phyloP scores from a whole-genome alignment of 768 basidiomycete genomes.

The Tulasnella sp. region DNA sequence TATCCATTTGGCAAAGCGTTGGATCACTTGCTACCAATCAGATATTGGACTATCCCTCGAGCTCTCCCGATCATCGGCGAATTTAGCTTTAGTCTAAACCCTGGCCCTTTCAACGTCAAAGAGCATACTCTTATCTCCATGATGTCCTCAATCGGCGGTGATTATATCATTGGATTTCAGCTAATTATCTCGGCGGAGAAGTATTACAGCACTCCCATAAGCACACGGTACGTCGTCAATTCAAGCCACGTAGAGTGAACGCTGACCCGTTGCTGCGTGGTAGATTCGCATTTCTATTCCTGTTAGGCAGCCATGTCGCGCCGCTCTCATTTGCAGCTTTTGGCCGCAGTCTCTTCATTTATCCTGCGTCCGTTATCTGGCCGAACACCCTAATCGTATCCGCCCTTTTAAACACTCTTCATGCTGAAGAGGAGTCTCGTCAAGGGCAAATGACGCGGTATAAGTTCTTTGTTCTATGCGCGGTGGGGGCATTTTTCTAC shows the following conservation, averaged over 20 bases:
- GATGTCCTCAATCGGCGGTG: conserved; percentile 64
- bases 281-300: conserved; percentile 62
- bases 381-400: conserved; percentile 89
- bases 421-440: conserved; percentile 76
- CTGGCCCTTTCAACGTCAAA: conserved; percentile 95
- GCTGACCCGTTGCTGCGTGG: conserved; percentile 6
- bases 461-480: conserved; percentile 70
- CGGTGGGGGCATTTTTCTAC: conserved; percentile 63
- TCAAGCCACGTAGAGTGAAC: background rate
- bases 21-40: conserved; percentile 75
- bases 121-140: conserved; percentile 86
- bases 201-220: conserved; percentile 59
- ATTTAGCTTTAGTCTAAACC: conserved; percentile 72
- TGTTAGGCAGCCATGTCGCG: conserved; percentile 86
- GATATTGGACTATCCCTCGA: conserved; percentile 45
- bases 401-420: conserved; percentile 91
- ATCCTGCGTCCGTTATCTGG: conserved; percentile 99
- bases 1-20: conserved; percentile 87
- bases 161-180: conserved; percentile 58
- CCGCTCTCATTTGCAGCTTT: conserved; percentile 91
- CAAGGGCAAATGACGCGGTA: conserved; percentile 52
- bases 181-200: conserved; percentile 75
- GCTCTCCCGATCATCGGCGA: conserved; percentile 38
- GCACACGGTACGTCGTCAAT: conserved; percentile 45
- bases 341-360: conserved; percentile 82